phyloP scores from a whole-genome alignment of 805 yeast species.

The Brettanomyces naardenensis region DNA sequence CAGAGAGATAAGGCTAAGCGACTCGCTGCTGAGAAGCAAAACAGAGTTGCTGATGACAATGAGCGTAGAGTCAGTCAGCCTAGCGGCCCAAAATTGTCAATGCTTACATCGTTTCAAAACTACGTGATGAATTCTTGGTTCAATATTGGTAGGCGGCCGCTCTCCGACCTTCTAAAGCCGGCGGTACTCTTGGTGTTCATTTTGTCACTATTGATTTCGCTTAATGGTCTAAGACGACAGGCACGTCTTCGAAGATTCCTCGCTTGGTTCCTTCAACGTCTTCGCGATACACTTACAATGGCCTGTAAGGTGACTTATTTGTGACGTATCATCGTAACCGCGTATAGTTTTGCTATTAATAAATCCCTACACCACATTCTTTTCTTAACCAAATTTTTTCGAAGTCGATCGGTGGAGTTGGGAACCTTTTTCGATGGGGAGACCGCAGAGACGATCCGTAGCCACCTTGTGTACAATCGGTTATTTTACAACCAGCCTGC shows the following conservation, averaged over 20 bases:
- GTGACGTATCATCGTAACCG: too few relatives aligned
- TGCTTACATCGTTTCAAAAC: not conserved
- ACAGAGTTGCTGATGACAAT: too few relatives aligned
- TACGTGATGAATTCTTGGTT: not conserved
- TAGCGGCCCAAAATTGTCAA: not conserved
- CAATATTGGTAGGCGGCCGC: not conserved
- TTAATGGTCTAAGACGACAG: slow-evolving; percentile 5
- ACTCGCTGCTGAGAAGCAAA: too few relatives aligned
- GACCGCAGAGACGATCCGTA: too few relatives aligned
- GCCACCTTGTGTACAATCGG: too few relatives aligned
- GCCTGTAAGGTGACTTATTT: slow-evolving; percentile 21
- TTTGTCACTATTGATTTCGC: slow-evolving; percentile 10
- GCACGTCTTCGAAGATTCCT: slow-evolving; percentile 7
- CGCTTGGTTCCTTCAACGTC: slow-evolving; percentile 12
- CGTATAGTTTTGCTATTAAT: too few relatives aligned
- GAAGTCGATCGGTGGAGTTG: too few relatives aligned
- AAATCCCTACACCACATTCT: too few relatives aligned
- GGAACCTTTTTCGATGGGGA: too few relatives aligned
- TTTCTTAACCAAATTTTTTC: not conserved
- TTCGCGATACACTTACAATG: slow-evolving; percentile 19
- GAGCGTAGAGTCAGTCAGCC: not conserved
- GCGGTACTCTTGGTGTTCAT: slow-evolving; percentile 12
- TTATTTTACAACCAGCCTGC: too few relatives aligned
- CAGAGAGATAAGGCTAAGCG: too few relatives aligned
- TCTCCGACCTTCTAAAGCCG: slow-evolving; percentile 6